Evolutionary conservation across 1,284 basidiomycete species (phyloP), one percentile per base, ranked within the genome.

Genomic region (Mycosarcoma mackinlayi): DNA sequence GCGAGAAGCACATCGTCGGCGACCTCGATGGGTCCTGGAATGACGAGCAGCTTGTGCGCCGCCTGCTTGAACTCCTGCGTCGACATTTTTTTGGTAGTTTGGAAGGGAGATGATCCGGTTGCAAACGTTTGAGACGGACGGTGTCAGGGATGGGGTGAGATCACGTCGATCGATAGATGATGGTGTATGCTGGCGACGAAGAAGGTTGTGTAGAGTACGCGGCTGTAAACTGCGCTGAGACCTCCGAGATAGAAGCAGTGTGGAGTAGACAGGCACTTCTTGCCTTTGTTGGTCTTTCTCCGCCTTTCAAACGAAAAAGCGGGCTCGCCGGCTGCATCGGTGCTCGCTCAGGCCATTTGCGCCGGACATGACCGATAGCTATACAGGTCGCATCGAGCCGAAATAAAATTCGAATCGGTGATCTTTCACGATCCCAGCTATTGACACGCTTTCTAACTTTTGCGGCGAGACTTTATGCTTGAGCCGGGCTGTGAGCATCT

Each of bases 1-100:
- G 76, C 75, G 44, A 73, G 56, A 33, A 79, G 75, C 18, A 90
- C 91, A 81, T 92, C 91, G 83, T 93, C 90, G 39, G 89, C 83
- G 67, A 92, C 86, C 83, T 93, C 91, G 76, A 92, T 91, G 34
- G 92, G 91, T 16, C 91, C 91, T 41, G 92, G 91, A 71, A 92
- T 91, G 59, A 83, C 77, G 49, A 84, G 75, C 37, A 84, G 72
- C 70, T 78, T 79, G 71, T 79, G 77, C 11, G 73, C 62, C 11
- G 73, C 77, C 59, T 79, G 77, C 60, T 79, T 79, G 62, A 77
- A 79, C 14, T 61, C 58, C 42, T 65, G 62, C 18, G 61, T 50
- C 50, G 68, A 68, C 73, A 70, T 76, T 40, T 44, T 56, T 46
- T 53, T 37, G 47, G 51, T 61, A 70, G 38, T 28, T 66, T 77